Evolutionary conservation across 2,329 filamentous ascomycete species (phyloP), one percentile per base, ranked within the genome.

Genomic region (Calonectria pseudoturangicola): DNA sequence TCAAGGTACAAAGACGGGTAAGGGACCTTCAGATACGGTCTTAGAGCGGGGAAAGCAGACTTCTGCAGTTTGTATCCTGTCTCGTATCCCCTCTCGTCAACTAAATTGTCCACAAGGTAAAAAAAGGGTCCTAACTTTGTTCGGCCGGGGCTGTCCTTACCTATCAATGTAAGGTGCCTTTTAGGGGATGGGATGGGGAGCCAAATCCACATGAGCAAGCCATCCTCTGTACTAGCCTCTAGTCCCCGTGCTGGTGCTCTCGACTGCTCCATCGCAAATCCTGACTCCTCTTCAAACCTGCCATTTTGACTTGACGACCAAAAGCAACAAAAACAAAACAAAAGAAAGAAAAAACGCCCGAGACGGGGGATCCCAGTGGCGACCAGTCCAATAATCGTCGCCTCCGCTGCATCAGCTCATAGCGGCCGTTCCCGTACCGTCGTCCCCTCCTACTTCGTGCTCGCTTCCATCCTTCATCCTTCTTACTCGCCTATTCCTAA

Each of bases 331-430:
- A 70, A 66, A 65, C 64, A 67, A 54, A 69, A 60, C 72, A 72
- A 71, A 73, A 50, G 41, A 69, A 74, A 73, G 56, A 50, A 70
- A 58, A 62, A 69, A 41, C 60, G 41, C 56, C 65, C 69, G 73
- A 73, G 64, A 77, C 77, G 76, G 76, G 76, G 77, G 73, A 71
- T 79, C 77, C 77, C 74, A 78, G 78, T 73, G 74, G 72, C 73
- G 67, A 69, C 70, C 65, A 75, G 68, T 56, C 72, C 75, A 68
- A 76, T 64, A 66, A 65, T 76, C 76, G 74, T 78, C 73, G 62
- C 73, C 66, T 73, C 75, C 73, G 71, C 70, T 76, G 75, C 76
- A 80, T 80, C 78, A 78, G 73, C 77, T 79, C 78, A 79, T 73
- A 70, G 68, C 78, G 66, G 75, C 69, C 76, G 73, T 78, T 79